phyloP scores from a whole-genome alignment of 257 asterid species.

The Nyctanthes arbortristis region DNA sequence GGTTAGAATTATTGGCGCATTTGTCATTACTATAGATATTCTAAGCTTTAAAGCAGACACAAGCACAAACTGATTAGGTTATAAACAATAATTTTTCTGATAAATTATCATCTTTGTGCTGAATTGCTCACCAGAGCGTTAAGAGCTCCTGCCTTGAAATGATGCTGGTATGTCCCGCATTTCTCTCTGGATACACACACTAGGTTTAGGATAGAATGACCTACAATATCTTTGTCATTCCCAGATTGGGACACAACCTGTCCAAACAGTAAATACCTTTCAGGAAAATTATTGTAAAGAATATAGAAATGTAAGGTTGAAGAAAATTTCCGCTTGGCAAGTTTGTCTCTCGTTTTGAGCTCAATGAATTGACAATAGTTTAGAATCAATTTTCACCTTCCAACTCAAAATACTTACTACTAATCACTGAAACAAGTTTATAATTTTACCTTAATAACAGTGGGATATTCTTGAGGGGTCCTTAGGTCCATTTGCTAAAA shows the following conservation, averaged over 20 bases:
- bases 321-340: too few species aligned
- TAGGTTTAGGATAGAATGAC: conserved; percentile 59
- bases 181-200: conserved; percentile 67
- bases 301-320: too few species aligned
- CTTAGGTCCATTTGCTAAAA: conserved; percentile 33
- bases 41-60: conserved; percentile 49
- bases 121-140: conserved; percentile 54
- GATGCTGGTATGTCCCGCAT: conserved; percentile 43
- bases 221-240: conserved; percentile 37
- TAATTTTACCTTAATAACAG: conserved; percentile 41
- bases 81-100: not conserved
- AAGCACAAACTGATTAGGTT: not conserved
- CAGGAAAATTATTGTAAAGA: too few species aligned
- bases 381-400: too few species aligned
- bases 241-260: conserved; percentile 44
- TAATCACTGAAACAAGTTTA: not conserved
- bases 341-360: too few species aligned
- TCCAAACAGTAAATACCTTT: not conserved
- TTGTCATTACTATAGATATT: conserved; percentile 68
- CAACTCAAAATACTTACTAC: too few species aligned
- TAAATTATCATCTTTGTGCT: too few species aligned
- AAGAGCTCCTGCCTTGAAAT: conserved; percentile 87
- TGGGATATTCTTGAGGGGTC: conserved; percentile 47
- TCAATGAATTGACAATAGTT: too few species aligned
- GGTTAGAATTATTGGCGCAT: conserved; percentile 67